Evolutionary conservation across 225 moss, liverwort and hornwort species (phyloP).

Genomic region (Rhytidiadelphus loreus): DNA sequence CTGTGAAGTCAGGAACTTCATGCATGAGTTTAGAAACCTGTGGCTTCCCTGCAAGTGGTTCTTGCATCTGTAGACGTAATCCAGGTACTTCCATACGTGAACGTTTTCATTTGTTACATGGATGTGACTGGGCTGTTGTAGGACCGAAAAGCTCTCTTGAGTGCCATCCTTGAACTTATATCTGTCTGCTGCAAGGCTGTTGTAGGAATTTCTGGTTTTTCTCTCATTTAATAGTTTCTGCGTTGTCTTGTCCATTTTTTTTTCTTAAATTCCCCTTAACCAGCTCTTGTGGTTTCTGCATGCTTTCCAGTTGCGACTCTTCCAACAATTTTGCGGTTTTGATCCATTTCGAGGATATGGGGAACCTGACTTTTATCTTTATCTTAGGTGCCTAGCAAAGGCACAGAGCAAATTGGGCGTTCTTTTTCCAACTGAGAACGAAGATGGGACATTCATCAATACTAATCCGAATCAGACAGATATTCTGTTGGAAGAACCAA

Average conservation of each 20-base stretch:
- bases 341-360: conserved; percentile 75
- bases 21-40: background rate
- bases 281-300: background rate
- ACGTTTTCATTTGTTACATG: background rate
- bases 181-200: background rate
- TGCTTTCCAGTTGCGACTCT: conserved; percentile 37
- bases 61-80: background rate
- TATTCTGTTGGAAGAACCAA: conserved; percentile 65
- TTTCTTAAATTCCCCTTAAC: background rate
- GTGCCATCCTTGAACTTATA: background rate
- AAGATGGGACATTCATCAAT: conserved; percentile 79
- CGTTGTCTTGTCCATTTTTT: background rate
- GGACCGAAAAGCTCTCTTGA: background rate
- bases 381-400: conserved; percentile 59
- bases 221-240: background rate
- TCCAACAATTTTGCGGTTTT: conserved; percentile 82
- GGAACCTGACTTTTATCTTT: conserved; percentile 82
- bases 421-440: conserved; percentile 71
- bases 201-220: background rate
- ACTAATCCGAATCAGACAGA: conserved; percentile 67
- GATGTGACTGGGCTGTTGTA: background rate
- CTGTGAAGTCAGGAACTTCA: background rate
- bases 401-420: conserved; percentile 56
- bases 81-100: background rate
- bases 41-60: background rate